These are phyloP conservation scores for Reticulascus tulasneorum DNA, from an alignment of 2,329 filamentous ascomycete genomes.

Conservation along the genomic window DNA sequence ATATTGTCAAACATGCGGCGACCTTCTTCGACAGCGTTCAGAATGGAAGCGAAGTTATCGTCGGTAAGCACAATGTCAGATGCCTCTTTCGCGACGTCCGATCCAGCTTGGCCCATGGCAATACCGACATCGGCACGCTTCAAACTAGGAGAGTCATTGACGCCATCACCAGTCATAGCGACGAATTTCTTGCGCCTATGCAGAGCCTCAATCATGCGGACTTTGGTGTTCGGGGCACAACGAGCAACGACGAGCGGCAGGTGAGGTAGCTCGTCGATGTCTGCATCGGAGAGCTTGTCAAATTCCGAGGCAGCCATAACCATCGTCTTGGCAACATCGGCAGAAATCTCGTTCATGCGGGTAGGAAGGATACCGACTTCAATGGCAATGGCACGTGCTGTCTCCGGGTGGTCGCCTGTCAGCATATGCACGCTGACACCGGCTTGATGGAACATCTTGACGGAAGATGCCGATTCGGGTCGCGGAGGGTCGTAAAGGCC, in stretches of 20 bases:
- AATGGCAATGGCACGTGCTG: constrained; percentile 59
- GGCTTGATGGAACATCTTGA: constrained; percentile 54
- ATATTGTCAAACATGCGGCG: constrained; percentile 71
- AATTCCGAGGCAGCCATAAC: constrained; percentile 67
- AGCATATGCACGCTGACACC: constrained; percentile 66
- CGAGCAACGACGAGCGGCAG: constrained; percentile 63
- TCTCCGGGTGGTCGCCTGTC: constrained; percentile 66
- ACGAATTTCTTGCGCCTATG: constrained; percentile 62
- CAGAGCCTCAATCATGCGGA: constrained; percentile 67
- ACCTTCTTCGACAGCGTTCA: constrained; percentile 68
- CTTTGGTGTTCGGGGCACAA: constrained; percentile 65
- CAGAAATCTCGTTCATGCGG: constrained; percentile 45
- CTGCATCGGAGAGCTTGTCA: constrained; percentile 58
- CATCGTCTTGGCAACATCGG: constrained; percentile 54
- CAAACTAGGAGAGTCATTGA: constrained; percentile 66
- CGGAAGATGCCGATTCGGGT: constrained; percentile 58
- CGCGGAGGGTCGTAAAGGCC: constrained; percentile 72
- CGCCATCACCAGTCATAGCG: constrained; percentile 70
- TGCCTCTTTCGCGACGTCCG: constrained; percentile 68
- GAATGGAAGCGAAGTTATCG: constrained; percentile 69
- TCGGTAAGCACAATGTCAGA: constrained; percentile 66
- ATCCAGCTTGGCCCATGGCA: constrained; percentile 65
- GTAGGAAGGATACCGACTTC: constrained; percentile 59
- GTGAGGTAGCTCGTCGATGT: constrained; percentile 58
- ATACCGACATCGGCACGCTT: constrained; percentile 68